Evolutionary conservation across 805 yeast species (phyloP), one percentile per base, ranked within the genome.

Genomic region (Maudiozyma turicensis): DNA sequence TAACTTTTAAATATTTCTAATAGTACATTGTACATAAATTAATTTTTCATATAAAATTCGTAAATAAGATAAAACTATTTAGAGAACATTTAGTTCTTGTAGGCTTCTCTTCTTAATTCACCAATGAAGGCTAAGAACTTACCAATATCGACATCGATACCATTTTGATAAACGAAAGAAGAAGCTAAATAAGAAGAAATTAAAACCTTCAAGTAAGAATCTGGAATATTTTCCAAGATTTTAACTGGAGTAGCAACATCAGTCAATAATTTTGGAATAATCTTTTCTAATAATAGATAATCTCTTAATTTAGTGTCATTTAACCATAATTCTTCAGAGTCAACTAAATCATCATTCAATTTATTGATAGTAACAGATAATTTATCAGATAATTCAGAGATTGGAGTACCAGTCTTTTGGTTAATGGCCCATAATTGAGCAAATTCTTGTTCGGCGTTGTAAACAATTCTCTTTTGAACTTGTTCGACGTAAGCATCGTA

Each of bases 151-250:
- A 91, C 80, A 53, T 80, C 86, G 42, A 60, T 56, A 49, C 96
- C 96, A 61, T 82, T 75, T 30, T 84, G 74, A 68, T 89, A 89
- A 48, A 89, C 95, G 67, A 85, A 89, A 44, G 84, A 75, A 44
- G 95, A 84, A 9, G 95, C 89, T 58, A 89, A 73, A 61, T 80
- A 83, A 35, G 93, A 84, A 43, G 95, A 95, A 62, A 91, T 86
- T 57, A 91, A 78, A 3, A 96, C 95, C 62, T 81, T 82, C 64
- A 91, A 73, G 66, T 91, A 93, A 47, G 95, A 77, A 50, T 77
- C 86, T 15, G 99, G 99, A 38, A 91, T 93, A 60, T 93, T 80
- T 43, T 70, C 60, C 58, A 91, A 72, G 40, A 91, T 81, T 49
- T 71, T 69, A 8, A 81, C 84, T 49, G 87, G 77, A 7, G 88